Percentiles rank a stretch among this genome's conserved stretches.
phyloP scores from a whole-genome alignment of 2,329 filamentous ascomycete species.

The Macrophomina pseudophaseolina region DNA sequence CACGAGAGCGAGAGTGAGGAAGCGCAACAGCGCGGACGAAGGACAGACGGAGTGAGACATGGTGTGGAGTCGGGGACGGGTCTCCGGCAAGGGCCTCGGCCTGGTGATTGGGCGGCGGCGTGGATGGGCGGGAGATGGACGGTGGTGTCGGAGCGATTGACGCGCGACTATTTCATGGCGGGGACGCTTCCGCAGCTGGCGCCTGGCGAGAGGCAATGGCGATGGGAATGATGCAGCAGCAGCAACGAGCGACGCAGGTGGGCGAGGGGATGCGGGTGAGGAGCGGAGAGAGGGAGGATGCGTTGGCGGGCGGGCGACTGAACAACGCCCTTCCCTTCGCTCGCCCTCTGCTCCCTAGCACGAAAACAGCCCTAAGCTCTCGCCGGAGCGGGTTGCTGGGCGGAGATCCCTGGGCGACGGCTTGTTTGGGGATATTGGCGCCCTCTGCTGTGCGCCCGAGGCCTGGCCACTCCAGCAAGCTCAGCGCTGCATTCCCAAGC shows the following conservation, averaged over 20 bases:
- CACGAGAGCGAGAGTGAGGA: not conserved
- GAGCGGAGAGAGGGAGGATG: not conserved
- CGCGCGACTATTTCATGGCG: conserved; percentile 19
- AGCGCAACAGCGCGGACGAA: conserved; percentile 10
- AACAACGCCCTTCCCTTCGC: not conserved
- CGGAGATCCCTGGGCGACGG: not conserved
- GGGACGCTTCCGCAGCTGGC: not conserved
- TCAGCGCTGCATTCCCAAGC: conserved; percentile 12
- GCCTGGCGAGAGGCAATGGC: not conserved
- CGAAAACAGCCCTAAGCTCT: not conserved
- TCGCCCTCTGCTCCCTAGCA: not conserved
- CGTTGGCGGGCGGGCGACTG: conserved; percentile 1
- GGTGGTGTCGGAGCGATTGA: not conserved
- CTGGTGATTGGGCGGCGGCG: not conserved
- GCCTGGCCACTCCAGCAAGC: not conserved
- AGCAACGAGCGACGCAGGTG: conserved; percentile 3
- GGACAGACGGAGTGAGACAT: conserved; percentile 17
- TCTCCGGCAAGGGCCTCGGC: not conserved
- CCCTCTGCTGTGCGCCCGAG: conserved; percentile 9
- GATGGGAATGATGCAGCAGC: not conserved
- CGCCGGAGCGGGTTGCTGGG: not conserved
- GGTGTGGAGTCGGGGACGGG: conserved; percentile 10
- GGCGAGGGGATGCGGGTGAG: not conserved
- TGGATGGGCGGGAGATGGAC: conserved; percentile 10
- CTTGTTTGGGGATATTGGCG: conserved; percentile 21